These are phyloP conservation scores for Breynia disticha DNA, from an alignment of 441 rosid species.

Conservation along the genomic window DNA sequence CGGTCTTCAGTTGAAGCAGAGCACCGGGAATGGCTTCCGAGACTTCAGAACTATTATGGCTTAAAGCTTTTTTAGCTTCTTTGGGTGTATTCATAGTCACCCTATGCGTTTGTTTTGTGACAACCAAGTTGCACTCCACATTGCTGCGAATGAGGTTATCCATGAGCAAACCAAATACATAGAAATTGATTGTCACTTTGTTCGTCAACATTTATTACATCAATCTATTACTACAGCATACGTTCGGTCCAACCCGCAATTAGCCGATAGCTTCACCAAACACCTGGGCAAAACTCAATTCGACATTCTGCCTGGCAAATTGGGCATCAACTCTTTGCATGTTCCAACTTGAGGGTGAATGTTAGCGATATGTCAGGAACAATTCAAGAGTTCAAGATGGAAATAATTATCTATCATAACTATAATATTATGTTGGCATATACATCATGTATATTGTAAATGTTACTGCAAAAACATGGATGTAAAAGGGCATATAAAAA, in stretches of 20 bases:
- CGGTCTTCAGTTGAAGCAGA: neutral
- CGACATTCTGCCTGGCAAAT: neutral
- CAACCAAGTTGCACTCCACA: neutral
- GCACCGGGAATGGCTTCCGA: neutral
- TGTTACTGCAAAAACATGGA: too few relatives aligned
- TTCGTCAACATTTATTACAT: neutral
- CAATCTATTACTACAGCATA: too few relatives aligned
- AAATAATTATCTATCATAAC: too few relatives aligned
- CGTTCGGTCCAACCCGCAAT: neutral
- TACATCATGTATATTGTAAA: too few relatives aligned
- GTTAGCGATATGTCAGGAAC: neutral
- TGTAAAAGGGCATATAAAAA: too few relatives aligned
- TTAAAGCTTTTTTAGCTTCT: neutral
- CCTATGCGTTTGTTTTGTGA: neutral
- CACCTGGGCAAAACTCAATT: neutral
- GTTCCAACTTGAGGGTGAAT: conserved; percentile 3
- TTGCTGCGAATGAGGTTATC: neutral
- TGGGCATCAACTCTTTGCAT: neutral
- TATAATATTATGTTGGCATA: too few relatives aligned
- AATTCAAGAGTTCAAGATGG: too few relatives aligned
- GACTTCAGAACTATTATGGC: neutral
- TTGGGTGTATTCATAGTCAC: neutral
- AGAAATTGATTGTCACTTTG: neutral
- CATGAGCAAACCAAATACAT: neutral
- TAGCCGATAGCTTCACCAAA: neutral